Evolutionary conservation across 2,329 filamentous ascomycete species (phyloP).

Genomic region (Talaromyces sp.): DNA sequence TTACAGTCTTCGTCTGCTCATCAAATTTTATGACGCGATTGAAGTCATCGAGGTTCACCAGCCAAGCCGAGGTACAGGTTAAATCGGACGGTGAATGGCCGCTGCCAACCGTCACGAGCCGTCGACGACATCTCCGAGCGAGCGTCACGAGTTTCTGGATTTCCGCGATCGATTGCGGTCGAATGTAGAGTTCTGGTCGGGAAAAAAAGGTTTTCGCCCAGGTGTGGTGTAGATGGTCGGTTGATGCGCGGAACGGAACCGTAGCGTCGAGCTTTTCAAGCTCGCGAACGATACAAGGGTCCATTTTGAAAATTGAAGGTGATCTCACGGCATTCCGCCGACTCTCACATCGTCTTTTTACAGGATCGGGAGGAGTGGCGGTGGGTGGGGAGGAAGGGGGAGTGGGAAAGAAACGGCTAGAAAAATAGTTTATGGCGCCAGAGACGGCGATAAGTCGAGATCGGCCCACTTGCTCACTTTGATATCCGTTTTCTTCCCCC

Average conservation of each 20-base stretch:
- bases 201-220: conserved; percentile 95
- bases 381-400: conserved; percentile 5
- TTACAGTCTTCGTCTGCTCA: conserved; percentile 64
- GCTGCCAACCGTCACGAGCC: conserved; percentile 83
- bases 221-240: conserved; percentile 78
- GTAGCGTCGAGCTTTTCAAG: conserved; percentile 61
- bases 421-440: conserved; percentile 21
- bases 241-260: conserved; percentile 75
- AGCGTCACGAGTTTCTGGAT: conserved; percentile 81
- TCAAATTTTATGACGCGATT: conserved; percentile 73
- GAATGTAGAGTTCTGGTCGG: conserved; percentile 86
- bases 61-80: conserved; percentile 91
- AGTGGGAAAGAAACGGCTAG: conserved; percentile 8
- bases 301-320: conserved; percentile 32
- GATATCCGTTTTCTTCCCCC: conserved; percentile 1
- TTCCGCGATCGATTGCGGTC: conserved; percentile 76
- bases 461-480: conserved; percentile 12
- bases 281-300: conserved; percentile 56
- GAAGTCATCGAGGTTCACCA: conserved; percentile 88
- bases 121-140: conserved; percentile 77
- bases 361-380: background rate
- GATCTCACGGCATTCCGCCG: conserved; percentile 17
- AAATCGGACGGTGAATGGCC: conserved; percentile 90
- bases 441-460: conserved; percentile 1
- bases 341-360: conserved; percentile 16